These are phyloP conservation scores for Boletellus deceptivus DNA, from an alignment of 1,284 basidiomycete genomes.

Conservation along the genomic window DNA sequence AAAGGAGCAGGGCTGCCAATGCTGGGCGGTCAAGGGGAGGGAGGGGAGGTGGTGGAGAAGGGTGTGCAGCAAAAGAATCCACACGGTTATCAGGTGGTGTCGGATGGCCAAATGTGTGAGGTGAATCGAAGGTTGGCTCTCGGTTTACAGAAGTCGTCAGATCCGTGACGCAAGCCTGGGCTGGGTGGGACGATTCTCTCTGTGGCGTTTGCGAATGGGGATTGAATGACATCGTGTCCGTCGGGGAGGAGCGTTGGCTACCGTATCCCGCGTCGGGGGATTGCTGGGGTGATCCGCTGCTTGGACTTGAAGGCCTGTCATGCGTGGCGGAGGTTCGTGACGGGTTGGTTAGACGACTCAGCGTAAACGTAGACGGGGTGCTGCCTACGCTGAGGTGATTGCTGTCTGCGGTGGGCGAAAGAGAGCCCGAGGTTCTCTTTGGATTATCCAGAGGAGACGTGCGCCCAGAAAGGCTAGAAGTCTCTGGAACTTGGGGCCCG, in stretches of 20 bases:
- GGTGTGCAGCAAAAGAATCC: constrained; percentile 22
- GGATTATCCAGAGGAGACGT: constrained; percentile 12
- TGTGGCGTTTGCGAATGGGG: constrained; percentile 28
- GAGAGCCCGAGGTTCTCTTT: constrained; percentile 15
- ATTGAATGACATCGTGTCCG: constrained; percentile 29
- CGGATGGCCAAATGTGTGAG: constrained; percentile 40
- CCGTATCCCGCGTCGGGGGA: constrained; percentile 16
- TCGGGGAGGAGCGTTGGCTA: constrained; percentile 28
- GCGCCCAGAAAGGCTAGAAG: constrained; percentile 12
- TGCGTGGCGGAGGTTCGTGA: constrained; percentile 8
- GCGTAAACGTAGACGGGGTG: constrained; percentile 19
- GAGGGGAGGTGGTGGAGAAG: constrained; percentile 43
- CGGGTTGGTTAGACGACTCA: constrained; percentile 18
- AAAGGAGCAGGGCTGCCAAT: constrained; percentile 30
- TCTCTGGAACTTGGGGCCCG: constrained; percentile 15
- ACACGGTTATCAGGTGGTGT: constrained; percentile 32
- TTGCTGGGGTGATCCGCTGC: constrained; percentile 14
- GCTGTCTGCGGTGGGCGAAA: constrained; percentile 10
- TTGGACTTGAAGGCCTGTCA: constrained; percentile 13
- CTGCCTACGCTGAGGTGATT: constrained; percentile 17
- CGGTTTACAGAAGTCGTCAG: constrained; percentile 24
- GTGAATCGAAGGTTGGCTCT: constrained; percentile 31
- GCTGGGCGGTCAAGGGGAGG: constrained; percentile 54
- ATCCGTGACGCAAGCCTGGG: constrained; percentile 17
- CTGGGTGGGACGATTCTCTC: constrained; percentile 21